Evolutionary conservation across 257 asterid genomes (phyloP).

Genomic region (Sherardia arvensis): DNA sequence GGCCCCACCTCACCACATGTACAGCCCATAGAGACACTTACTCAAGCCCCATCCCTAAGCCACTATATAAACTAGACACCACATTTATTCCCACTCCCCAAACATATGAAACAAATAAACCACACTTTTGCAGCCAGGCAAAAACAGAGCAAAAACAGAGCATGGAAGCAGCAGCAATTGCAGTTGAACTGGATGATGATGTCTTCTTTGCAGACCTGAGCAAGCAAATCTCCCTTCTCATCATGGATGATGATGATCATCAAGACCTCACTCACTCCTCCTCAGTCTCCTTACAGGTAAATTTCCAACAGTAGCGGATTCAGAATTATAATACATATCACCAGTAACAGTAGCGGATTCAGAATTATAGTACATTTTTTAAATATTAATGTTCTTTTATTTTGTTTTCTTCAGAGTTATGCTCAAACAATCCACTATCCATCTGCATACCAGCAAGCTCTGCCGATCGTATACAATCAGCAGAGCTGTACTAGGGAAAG

Average conservation of each 20-base stretch:
- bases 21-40: conserved; percentile 23
- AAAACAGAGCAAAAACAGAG: background rate
- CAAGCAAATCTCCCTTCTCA: conserved; percentile 65
- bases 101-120: background rate
- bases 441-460: conserved; percentile 27
- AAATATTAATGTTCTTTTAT: background rate
- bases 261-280: conserved; percentile 39
- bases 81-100: conserved; percentile 21
- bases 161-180: conserved; percentile 40
- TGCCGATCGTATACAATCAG: conserved; percentile 27
- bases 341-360: no score
- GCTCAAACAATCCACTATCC: conserved; percentile 33
- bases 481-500: conserved; percentile 41
- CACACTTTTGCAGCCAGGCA: background rate
- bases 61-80: conserved; percentile 13
- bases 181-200: conserved; percentile 68
- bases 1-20: conserved; percentile 63
- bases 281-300: conserved; percentile 50
- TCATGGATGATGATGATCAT: conserved; percentile 86
- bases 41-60: conserved; percentile 29
- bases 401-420: conserved; percentile 24
- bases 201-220: conserved; percentile 75
- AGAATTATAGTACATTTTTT: no score
- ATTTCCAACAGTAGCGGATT: background rate
- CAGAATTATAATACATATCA: background rate